Evolutionary conservation across 768 basidiomycete species (phyloP), one percentile per base, ranked within the genome.

Genomic region (Mycena indigotica): DNA sequence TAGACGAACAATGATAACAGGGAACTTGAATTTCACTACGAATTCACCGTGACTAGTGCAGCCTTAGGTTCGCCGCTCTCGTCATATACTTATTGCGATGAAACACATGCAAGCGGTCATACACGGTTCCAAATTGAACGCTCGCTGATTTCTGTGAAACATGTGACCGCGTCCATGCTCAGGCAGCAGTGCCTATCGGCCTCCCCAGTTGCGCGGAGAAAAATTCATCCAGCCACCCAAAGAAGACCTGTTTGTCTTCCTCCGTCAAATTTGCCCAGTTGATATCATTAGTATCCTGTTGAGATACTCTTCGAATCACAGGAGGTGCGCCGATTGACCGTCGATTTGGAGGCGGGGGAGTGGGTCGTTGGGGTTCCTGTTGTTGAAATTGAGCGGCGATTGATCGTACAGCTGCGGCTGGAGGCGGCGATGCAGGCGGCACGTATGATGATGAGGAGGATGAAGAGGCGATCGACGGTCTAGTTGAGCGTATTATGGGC

Each of bases 161-260:
- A n/a, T n/a, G n/a, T n/a, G n/a, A n/a, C n/a, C n/a, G n/a, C n/a
- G n/a, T n/a, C n/a, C n/a, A n/a, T n/a, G n/a, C n/a, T n/a, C n/a
- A n/a, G n/a, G n/a, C n/a, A n/a, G n/a, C n/a, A n/a, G n/a, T n/a
- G n/a, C n/a, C n/a, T 19, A 63, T 57, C 5, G 52, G 55, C 17
- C 51, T 66, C 38, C 65, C 65, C 32, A 74, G 69, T 49, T 73
- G 74, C 29, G 78, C 76, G 16, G 82, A 78, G 65, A 93, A 93
- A 72, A 86, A 92, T 65, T 91, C 90, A 67, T 93, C 90, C 21
- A 93, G 75, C 89, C 90, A 92, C 57, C 72, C 71, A 70, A 92
- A 93, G 66, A 93, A 88, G 24, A 75, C 82, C 28, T 82, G 73
- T 67, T 90, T 92, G 65, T 93, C 89, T 67, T 86, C 79, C 21